A percentile compares a stretch with the other conserved stretches of the same genome.
Conservation (phyloP, 2,329 filamentous ascomycete species). For the Verticillium albo-atrum region DNA sequence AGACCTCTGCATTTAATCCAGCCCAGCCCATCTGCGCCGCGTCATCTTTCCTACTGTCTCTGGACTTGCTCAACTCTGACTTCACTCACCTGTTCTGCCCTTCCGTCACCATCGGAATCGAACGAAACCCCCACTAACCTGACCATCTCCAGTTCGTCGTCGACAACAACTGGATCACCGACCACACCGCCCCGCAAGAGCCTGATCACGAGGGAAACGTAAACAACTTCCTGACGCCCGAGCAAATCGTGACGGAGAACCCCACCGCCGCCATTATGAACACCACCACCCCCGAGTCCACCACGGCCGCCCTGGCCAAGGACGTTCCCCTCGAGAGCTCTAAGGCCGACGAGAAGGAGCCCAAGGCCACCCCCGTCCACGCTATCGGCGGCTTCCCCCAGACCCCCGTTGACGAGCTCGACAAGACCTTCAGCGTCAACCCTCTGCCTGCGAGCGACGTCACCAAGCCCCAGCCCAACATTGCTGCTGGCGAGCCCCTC, state of each 20-base stretch:
- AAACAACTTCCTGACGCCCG: constrained; percentile 84
- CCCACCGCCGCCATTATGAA: constrained; percentile 53
- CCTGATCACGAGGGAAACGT: constrained; percentile 78
- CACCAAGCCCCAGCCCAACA: constrained; percentile 72
- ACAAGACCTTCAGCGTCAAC: constrained; percentile 53
- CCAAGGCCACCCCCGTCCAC: constrained; percentile 24
- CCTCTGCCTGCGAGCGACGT: constrained; percentile 60
- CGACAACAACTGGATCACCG: constrained; percentile 84
- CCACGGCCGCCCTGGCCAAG: constrained; percentile 66
- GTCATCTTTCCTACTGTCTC: background rate
- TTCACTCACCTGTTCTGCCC: background rate
- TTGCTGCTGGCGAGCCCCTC: constrained; percentile 76
- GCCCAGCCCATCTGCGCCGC: background rate
- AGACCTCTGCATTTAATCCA: background rate
- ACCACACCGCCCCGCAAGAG: constrained; percentile 76
- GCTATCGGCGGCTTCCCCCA: constrained; percentile 52
- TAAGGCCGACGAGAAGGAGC: constrained; percentile 4
- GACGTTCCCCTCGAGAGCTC: constrained; percentile 30
- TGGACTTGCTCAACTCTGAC: background rate
- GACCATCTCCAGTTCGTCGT: constrained; percentile 73
- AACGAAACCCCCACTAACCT: background rate
- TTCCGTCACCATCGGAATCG: background rate
- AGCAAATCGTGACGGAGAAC: constrained; percentile 55
- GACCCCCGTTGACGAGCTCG: constrained; percentile 55
- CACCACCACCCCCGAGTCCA: constrained; percentile 64